Percentiles rank a stretch among this genome's conserved stretches.
Conservation (phyloP, 345 rosid genomes). For the Atalantia buxifolia region DNA sequence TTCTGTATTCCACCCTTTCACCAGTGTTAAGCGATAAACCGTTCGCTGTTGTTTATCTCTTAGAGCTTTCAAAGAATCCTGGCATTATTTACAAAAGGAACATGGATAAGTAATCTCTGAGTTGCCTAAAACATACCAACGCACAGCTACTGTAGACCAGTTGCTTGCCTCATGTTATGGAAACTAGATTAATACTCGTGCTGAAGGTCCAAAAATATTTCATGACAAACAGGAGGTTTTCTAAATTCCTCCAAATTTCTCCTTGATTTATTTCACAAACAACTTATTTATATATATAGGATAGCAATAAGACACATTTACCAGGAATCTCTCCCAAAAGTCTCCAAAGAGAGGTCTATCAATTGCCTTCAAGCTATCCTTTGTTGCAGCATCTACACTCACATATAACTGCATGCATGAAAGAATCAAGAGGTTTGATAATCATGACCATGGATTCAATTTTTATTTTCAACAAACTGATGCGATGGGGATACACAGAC, state of each 20-base stretch:
- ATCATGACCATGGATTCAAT: neutral
- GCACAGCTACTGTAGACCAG: neutral
- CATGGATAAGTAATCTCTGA: neutral
- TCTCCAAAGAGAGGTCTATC: conserved; percentile 96
- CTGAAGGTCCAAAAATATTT: neutral
- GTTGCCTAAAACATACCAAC: neutral
- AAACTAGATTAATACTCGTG: neutral
- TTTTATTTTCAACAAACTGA: neutral
- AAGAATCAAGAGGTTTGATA: conserved; percentile 9
- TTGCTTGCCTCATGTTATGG: neutral
- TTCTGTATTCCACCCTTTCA: conserved; percentile 96
- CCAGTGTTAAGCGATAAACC: conserved; percentile 87
- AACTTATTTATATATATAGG: neutral
- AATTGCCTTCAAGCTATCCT: conserved; percentile 92
- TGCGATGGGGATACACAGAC: conserved; percentile 33
- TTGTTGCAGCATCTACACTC: conserved; percentile 98
- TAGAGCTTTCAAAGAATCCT: conserved; percentile 89
- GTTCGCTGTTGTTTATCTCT: conserved; percentile 84
- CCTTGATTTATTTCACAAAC: neutral
- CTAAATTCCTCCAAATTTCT: neutral
- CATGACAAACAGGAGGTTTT: neutral
- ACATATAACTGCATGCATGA: conserved; percentile 74
- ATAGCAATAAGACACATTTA: conserved; percentile 32
- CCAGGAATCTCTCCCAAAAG: conserved; percentile 95
- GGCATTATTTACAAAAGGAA: neutral